Base-by-base conservation (phyloP, 768 basidiomycete species). In the Lactifluus echinatus region DNA sequence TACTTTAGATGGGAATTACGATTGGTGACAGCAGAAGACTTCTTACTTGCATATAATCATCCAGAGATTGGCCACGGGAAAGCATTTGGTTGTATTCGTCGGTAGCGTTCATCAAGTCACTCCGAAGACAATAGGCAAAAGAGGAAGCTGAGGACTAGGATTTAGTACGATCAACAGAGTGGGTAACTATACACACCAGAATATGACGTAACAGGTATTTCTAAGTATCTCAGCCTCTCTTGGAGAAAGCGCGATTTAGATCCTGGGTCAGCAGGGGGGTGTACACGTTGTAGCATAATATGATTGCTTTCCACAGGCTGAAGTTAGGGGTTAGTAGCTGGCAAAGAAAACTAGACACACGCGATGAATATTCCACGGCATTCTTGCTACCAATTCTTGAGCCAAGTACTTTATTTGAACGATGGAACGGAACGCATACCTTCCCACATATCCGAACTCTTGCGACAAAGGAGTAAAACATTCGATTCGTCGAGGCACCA, bases 401-500 rank as follows among this genome's bases (percentile, higher is more conserved):
- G 43, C 23, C 12, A 17, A 3, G 12, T 11, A 19, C 3, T 24
- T 34, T 17, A 11, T 19, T 6, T 8, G n/a, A 55, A 26, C 34
- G n/a, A 12, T 11, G 8, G 10, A 33, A 19, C 15, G 8, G 10
- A 33, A 19, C 15, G 54, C 57, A 19, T 14, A 62, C 61, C 42
- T 23, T 51, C 21, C 49, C 14, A 21, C 61, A 62, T 21, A 62
- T 5, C 43, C 61, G 57, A 28, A 43, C 8, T 28, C 58, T 49
- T 3, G 44, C 61, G 15, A 47, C 58, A 53, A 52, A 55, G 36
- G 58, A 57, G n/a, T 58, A 24, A 23, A 43, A 52, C 55, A 63
- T 51, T 15, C 49, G 68, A 67, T 14, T 56, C 48, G 63, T 85
- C 83, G 3, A 64, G 55, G 76, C 79, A 45, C 15, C 23, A 34